phyloP scores from a whole-genome alignment of 257 asterid species.

The Anisodus acutangulus region DNA sequence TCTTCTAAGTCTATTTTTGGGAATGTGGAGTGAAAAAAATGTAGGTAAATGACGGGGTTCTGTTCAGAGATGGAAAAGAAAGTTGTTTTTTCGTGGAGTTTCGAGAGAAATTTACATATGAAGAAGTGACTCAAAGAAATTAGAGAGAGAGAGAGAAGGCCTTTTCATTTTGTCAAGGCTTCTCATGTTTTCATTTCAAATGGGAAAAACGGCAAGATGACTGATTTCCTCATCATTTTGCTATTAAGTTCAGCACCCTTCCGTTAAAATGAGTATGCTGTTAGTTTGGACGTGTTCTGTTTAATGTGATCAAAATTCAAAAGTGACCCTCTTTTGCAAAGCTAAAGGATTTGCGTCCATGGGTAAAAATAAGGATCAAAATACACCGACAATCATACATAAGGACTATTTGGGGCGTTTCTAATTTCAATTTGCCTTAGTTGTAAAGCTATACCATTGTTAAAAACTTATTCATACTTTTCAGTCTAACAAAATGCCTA shows the following conservation, averaged over 20 bases:
- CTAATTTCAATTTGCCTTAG: background rate
- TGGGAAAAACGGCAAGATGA: background rate
- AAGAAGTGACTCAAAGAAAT: slow-evolving; percentile 7
- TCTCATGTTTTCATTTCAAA: background rate
- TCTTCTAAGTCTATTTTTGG: background rate
- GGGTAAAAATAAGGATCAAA: background rate
- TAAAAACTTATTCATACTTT: background rate
- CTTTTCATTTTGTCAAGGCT: background rate
- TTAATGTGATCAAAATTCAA: background rate
- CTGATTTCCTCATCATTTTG: background rate
- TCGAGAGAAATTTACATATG: background rate
- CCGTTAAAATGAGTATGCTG: background rate
- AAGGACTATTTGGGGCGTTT: background rate
- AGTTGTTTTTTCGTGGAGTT: background rate
- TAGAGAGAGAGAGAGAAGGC: background rate
- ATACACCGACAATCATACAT: background rate
- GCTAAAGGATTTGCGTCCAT: background rate
- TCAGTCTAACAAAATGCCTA: background rate
- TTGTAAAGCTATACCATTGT: background rate
- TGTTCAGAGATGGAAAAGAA: background rate
- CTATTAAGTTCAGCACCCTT: background rate
- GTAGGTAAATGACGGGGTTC: background rate
- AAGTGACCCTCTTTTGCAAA: background rate
- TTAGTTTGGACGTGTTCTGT: background rate
- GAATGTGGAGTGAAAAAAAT: background rate